A percentile compares a stretch with the other conserved stretches of the same genome.
Evolutionary conservation across 1,139 yeast genomes (phyloP).

Genomic region (Candida mesenterica): DNA sequence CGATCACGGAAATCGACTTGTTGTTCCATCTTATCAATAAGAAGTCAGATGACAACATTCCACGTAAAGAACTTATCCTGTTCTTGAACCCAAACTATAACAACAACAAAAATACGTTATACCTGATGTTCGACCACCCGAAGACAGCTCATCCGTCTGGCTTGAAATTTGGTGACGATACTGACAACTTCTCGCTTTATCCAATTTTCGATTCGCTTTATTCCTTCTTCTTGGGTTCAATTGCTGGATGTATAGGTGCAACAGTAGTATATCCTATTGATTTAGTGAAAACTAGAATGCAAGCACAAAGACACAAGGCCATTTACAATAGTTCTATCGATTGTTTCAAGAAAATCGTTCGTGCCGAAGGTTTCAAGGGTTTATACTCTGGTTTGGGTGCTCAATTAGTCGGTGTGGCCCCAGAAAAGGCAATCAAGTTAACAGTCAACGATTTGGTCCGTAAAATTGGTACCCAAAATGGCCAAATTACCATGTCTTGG

Average conservation of each 20-base stretch:
- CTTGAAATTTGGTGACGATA: constrained; percentile 23
- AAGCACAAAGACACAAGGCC: constrained; percentile 80
- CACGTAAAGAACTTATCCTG: constrained; percentile 52
- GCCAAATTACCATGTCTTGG: constrained; percentile 61
- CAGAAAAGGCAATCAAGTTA: constrained; percentile 95
- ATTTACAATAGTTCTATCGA: constrained; percentile 79
- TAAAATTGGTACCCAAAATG: constrained; percentile 60
- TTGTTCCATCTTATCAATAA: constrained; percentile 50
- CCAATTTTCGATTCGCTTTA: constrained; percentile 80
- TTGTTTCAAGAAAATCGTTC: constrained; percentile 76
- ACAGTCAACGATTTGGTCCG: constrained; percentile 91
- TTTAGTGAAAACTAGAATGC: constrained; percentile 95
- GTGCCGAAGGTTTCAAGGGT: constrained; percentile 82
- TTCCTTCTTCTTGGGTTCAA: constrained; percentile 85
- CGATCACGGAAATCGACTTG: constrained; percentile 44
- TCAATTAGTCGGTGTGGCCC: constrained; percentile 95
- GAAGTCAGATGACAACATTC: constrained; percentile 41
- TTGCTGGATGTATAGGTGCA: constrained; percentile 98
- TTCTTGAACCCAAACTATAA: constrained; percentile 47
- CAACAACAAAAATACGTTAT: constrained; percentile 35
- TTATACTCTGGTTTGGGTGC: constrained; percentile 92
- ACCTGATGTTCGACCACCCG: constrained; percentile 45
- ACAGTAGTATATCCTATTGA: constrained; percentile 98
- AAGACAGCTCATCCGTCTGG: constrained; percentile 26
- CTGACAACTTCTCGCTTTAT: constrained; percentile 48